Conservation (phyloP, 495 filamentous ascomycete species). For the Aspergillus coremiiformis region DNA sequence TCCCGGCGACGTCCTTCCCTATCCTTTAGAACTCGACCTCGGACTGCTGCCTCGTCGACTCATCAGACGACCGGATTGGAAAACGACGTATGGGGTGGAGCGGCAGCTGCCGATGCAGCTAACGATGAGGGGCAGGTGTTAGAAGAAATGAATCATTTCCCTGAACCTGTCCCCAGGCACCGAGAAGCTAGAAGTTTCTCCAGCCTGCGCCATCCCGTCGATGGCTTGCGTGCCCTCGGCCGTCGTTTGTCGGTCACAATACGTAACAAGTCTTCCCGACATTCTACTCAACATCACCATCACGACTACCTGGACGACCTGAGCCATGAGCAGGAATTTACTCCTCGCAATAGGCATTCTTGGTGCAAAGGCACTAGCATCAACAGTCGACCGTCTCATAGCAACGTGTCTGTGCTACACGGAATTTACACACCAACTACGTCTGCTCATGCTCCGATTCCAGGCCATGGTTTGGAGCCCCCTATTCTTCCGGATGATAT, state of each 20-base stretch:
- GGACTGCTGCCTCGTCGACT: conserved; percentile 24
- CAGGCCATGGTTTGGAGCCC: conserved; percentile 33
- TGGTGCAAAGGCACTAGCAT: conserved; percentile 27
- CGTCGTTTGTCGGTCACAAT: conserved; percentile 41
- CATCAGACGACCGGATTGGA: conserved; percentile 16
- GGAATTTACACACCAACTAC: conserved; percentile 32
- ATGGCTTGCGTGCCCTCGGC: conserved; percentile 38
- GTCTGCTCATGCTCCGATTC: conserved; percentile 26
- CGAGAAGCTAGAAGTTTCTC: conserved; percentile 42
- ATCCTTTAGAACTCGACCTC: conserved; percentile 29
- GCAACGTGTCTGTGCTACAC: conserved; percentile 35
- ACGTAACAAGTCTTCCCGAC: conserved; percentile 35
- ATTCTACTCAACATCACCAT: conserved; percentile 15
- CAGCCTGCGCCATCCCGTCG: conserved; percentile 37
- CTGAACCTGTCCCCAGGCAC: conserved; percentile 29
- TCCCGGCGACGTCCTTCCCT: conserved; percentile 34
- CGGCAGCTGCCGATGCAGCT: conserved; percentile 21
- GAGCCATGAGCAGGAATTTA: conserved; percentile 15
- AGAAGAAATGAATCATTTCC: conserved; percentile 33
- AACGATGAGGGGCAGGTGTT: conserved; percentile 23
- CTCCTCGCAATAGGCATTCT: conserved; percentile 12
- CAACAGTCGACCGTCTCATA: conserved; percentile 34
- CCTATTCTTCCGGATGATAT: conserved; percentile 34
- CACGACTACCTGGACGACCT: conserved; percentile 12
- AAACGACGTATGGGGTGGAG: conserved; percentile 24